Percentiles rank a stretch among this genome's conserved stretches.
Evolutionary conservation across 495 filamentous ascomycete genomes (phyloP).

Genomic region (Melanomma pulvis-pyrius): DNA sequence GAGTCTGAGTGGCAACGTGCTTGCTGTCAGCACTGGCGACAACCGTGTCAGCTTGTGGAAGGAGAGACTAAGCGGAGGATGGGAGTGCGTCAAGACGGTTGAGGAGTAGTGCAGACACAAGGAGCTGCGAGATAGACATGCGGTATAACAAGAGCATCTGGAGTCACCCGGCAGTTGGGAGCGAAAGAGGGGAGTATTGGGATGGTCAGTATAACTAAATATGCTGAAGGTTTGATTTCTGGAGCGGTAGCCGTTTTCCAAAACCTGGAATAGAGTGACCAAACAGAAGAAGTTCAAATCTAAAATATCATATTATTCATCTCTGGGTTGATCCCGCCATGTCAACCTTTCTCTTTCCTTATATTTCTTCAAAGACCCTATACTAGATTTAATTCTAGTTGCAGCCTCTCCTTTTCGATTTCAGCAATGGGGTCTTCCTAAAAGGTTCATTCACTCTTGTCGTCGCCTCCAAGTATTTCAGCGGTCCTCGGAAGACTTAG

Average conservation of each 20-base stretch:
- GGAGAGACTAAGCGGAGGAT: constrained; percentile 76
- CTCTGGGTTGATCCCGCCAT: neutral
- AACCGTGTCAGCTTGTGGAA: constrained; percentile 94
- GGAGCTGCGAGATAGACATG: neutral
- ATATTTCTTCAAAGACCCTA: neutral
- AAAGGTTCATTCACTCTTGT: too few relatives aligned
- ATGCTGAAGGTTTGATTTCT: neutral
- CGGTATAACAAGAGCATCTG: neutral
- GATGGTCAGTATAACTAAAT: neutral
- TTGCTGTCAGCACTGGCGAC: constrained; percentile 91
- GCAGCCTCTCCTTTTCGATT: too few relatives aligned
- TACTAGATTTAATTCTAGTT: neutral
- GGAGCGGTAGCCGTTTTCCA: neutral
- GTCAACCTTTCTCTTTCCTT: neutral
- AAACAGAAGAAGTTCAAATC: neutral
- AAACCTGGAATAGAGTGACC: neutral
- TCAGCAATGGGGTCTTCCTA: too few relatives aligned
- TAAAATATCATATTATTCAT: neutral
- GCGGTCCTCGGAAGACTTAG: too few relatives aligned
- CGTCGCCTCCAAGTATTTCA: too few relatives aligned
- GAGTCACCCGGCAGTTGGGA: neutral
- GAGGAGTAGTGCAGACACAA: constrained; percentile 67
- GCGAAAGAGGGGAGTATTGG: neutral
- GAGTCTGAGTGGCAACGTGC: constrained; percentile 95
- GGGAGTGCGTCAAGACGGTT: constrained; percentile 95